Percentiles rank a stretch among this genome's conserved stretches.
These are phyloP conservation scores for Thinopyrum obtusiflorum DNA, from an alignment of 202 grass and related monocot species.

Conservation along the genomic window DNA sequence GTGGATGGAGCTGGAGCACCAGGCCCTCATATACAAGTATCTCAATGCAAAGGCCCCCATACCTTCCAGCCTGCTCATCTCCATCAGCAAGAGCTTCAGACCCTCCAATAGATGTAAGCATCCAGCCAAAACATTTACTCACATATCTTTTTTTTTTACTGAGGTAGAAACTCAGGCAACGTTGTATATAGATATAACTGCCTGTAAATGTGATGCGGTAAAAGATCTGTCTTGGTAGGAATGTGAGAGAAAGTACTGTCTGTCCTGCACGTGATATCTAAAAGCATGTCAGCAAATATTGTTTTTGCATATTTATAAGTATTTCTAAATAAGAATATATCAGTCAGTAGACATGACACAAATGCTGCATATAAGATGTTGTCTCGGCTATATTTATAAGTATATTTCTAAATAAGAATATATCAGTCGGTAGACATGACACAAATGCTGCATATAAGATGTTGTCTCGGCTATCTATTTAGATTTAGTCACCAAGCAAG, in stretches of 20 bases:
- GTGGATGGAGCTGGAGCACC: slow-evolving; percentile 95
- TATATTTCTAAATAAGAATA: not conserved
- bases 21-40: slow-evolving; percentile 95
- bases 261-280: not conserved
- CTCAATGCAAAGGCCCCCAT: slow-evolving; percentile 82
- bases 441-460: not conserved
- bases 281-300: too few relatives aligned
- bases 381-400: too few relatives aligned
- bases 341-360: too few relatives aligned
- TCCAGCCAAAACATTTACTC: not conserved
- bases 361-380: too few relatives aligned
- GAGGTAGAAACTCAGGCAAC: not conserved
- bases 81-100: slow-evolving; percentile 69
- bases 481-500: not conserved
- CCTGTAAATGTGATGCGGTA: not conserved
- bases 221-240: not conserved
- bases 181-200: not conserved
- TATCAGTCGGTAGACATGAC: not conserved
- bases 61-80: slow-evolving; percentile 74
- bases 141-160: not conserved
- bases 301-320: too few relatives aligned
- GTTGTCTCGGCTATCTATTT: not conserved
- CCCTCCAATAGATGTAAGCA: slow-evolving; percentile 58
- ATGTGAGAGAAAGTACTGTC: not conserved
- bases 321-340: too few relatives aligned